Conservation (phyloP, 148 eudicot genomes). For the Nepenthes gracilis region DNA sequence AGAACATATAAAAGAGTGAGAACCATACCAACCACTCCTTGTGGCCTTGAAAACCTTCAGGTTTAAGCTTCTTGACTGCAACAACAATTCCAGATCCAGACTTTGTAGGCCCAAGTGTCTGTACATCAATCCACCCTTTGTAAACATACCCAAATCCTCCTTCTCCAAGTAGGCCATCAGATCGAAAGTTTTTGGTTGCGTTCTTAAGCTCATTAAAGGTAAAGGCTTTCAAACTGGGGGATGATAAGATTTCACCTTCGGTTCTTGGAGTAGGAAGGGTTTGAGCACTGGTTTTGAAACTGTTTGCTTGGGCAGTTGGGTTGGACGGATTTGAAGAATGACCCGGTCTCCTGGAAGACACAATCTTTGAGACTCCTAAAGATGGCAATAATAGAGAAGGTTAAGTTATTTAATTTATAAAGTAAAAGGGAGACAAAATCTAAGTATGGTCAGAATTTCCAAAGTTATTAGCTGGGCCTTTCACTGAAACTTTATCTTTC, state of each 20-base stretch:
- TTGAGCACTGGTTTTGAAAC: constrained; percentile 31
- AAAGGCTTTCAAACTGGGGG: constrained; percentile 46
- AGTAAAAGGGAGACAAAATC: not conserved
- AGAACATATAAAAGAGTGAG: not conserved
- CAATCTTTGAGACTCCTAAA: constrained; percentile 38
- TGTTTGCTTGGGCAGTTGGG: constrained; percentile 24
- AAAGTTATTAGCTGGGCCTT: not conserved
- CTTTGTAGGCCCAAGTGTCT: constrained; percentile 51
- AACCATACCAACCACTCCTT: constrained; percentile 83
- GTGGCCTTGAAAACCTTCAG: constrained; percentile 86
- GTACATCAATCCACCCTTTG: constrained; percentile 81
- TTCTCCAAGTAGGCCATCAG: constrained; percentile 78
- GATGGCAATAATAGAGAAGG: constrained; percentile 5
- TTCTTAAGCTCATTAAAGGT: constrained; percentile 50
- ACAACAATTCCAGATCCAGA: constrained; percentile 82
- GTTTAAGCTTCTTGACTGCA: constrained; percentile 78
- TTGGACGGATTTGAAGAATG: constrained; percentile 31
- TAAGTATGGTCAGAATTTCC: not conserved
- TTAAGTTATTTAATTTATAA: not conserved
- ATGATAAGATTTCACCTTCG: constrained; percentile 47
- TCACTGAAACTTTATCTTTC: too few species aligned
- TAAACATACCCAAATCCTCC: constrained; percentile 83
- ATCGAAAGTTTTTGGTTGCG: constrained; percentile 63
- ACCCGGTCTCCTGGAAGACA: constrained; percentile 28
- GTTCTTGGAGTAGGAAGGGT: constrained; percentile 40